Base-by-base conservation (phyloP, 441 rosid genomes). In the Adansonia rubrostipa region DNA sequence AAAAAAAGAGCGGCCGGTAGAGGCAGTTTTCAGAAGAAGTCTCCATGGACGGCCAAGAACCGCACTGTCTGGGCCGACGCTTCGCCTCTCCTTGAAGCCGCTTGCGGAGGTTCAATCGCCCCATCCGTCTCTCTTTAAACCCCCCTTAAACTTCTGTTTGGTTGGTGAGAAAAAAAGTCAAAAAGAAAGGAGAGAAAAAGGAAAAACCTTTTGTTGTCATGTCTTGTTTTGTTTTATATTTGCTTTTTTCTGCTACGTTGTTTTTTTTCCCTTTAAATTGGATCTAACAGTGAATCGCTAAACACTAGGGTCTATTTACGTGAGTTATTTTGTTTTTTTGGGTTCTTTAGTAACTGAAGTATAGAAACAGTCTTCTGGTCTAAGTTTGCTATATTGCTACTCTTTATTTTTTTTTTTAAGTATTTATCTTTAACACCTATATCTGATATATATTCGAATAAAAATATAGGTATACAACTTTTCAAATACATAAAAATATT, bases 11-110 rank as follows among this genome's bases (percentile, higher is more conserved):
- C 10, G 61, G 54, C 53, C 5, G 76, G 58, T 17, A 73, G 28
- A 70, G 77, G 53, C 77, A 56, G 57, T 61, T 24, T 61, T 58
- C 9, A 24, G 28, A 24, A 24, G 28, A 88, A 80, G 69, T 87
- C 0, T 80, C 90, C 70, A 84, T 82, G 85, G 82, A 72, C 78
- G 78, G 80, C 71, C 82, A 84, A 75, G 75, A 83, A 17, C 82
- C 85, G 19, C 84, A 84, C 95, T 56, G 87, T 90, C 19, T 95
- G 99, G 99, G 92, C 96, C 22, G 95, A 95, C 87, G 92, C 89
- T 9, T 90, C 95, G 5, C 88, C 93, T 53, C 95, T 93, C 82
- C 92, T 95, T 33, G 87, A 86, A 69, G 89, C 91, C 78, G 94
- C 98, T 33, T 93, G 97, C 80, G 19, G 17, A 85, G 98, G 97